Evolutionary conservation across 805 yeast genomes (phyloP).

Genomic region (Ogataea thermomethanolica): DNA sequence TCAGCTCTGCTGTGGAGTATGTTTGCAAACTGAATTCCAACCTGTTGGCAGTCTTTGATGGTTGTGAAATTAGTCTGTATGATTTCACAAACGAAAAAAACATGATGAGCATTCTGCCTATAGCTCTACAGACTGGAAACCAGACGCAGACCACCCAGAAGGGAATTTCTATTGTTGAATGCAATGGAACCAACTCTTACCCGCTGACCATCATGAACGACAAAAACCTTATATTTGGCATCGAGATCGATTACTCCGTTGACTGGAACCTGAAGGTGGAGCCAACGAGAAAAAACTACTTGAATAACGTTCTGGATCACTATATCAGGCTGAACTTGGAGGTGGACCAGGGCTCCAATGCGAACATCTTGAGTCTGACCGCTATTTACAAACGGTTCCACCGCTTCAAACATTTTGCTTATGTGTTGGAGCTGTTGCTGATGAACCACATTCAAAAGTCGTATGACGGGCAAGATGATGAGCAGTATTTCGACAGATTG

Average conservation of each 20-base stretch:
- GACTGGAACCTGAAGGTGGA: conserved; percentile 26
- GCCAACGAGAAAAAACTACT: conserved; percentile 40
- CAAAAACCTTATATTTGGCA: conserved; percentile 47
- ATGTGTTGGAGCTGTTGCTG: conserved; percentile 47
- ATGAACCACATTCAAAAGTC: conserved; percentile 36
- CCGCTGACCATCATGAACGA: conserved; percentile 46
- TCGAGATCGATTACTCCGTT: conserved; percentile 40
- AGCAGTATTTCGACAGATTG: conserved; percentile 29
- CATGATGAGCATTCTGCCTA: conserved; percentile 26
- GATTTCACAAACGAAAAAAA: conserved; percentile 27
- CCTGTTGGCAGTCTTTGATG: conserved; percentile 33
- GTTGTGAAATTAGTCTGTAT: conserved; percentile 31
- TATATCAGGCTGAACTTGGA: conserved; percentile 36
- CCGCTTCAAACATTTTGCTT: conserved; percentile 41
- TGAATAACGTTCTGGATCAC: conserved; percentile 46
- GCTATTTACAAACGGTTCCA: conserved; percentile 36
- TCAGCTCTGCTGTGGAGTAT: conserved; percentile 31
- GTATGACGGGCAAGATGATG: conserved; percentile 31
- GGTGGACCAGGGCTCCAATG: conserved; percentile 16
- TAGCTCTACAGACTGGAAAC: conserved; percentile 32
- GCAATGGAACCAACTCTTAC: conserved; percentile 39
- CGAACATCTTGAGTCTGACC: conserved; percentile 26
- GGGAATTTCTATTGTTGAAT: conserved; percentile 18
- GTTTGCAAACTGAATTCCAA: conserved; percentile 27
- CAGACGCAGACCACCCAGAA: conserved; percentile 16